These are phyloP conservation scores for Rhododendron williamsianum DNA, from an alignment of 148 eudicot genomes.

Conservation along the genomic window DNA sequence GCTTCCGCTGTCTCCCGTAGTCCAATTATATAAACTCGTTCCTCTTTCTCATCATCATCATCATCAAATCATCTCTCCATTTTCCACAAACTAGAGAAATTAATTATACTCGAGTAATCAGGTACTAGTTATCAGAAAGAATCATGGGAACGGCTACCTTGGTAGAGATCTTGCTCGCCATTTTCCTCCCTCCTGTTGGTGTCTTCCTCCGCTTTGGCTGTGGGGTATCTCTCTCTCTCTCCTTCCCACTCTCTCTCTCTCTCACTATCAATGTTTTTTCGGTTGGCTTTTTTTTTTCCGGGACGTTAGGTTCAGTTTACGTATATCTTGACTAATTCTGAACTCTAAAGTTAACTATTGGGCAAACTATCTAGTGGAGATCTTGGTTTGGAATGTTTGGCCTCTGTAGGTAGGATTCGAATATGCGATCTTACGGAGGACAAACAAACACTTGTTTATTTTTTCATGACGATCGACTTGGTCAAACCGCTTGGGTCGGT, in stretches of 20 bases:
- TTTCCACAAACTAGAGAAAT: neutral
- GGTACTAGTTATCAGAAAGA: neutral
- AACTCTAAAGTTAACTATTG: too few species aligned
- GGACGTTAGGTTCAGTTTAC: too few species aligned
- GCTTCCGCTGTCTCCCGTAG: neutral
- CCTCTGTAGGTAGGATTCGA: too few species aligned
- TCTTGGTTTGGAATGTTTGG: too few species aligned
- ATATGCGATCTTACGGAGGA: too few species aligned
- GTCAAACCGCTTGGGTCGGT: too few species aligned
- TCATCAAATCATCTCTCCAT: neutral
- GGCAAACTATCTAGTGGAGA: too few species aligned
- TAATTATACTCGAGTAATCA: neutral
- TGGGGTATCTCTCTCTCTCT: neutral
- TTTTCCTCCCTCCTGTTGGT: conserved; percentile 53
- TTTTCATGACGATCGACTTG: too few species aligned
- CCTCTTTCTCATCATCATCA: neutral
- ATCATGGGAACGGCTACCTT: conserved; percentile 43
- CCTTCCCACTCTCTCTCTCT: neutral
- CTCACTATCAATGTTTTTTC: neutral
- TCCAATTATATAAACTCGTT: neutral
- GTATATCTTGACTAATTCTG: too few species aligned
- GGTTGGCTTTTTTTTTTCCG: neutral
- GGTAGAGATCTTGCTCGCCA: conserved; percentile 49
- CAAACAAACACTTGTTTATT: too few species aligned
- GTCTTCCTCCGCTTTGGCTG: conserved; percentile 54